Base-by-base conservation (phyloP, 192 early-diverging fungal genomes). In the Coemansia sp. region DNA sequence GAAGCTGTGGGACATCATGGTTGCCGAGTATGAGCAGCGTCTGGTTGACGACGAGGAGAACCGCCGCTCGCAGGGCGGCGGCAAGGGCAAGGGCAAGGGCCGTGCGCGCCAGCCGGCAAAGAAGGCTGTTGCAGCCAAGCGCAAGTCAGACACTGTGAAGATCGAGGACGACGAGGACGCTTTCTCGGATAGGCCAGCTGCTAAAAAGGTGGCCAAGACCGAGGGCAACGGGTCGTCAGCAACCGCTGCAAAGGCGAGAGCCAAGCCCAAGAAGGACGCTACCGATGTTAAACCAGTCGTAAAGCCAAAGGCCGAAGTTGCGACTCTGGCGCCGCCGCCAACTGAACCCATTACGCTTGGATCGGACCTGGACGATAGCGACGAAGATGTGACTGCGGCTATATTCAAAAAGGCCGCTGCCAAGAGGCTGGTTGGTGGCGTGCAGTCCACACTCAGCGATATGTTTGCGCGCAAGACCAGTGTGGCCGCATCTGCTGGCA, bases 1-100 rank as follows among this genome's bases (percentile, higher is more conserved):
- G 39, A 84, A 67, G n/a, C 79, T 87, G 65, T 99, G 95, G 95
- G 78, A 96, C 50, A 86, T 83, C 40, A 71, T 75, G 67, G 57
- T 85, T 5, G 63, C 40, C 9, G 63, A 83, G 24, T 76, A 77
- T 48, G 71, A 65, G 46, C 43, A 71, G 69, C 70, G 73, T 5
- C 66, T 78, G 42, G 20, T 59, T 8, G 71, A 76, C 37, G 79
- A 82, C 37, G 76, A 72, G 40, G 64, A 79, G 48, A 74, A 76
- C 46, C 70, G 73, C 45, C 65, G 63, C 14, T 39, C 57, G 28
- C 74, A 76, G 50, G 56, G 61, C 23, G 75, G 74, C 3, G 63
- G 59, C 7, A 53, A 65, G 16, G 53, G 66, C 24, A 82, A 79
- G 23, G 74, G 69, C 9, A 72, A 74, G 59, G 74, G 53, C 3